Conservation (phyloP, 83 land plant species). For the Diphasiastrum complanatum region DNA sequence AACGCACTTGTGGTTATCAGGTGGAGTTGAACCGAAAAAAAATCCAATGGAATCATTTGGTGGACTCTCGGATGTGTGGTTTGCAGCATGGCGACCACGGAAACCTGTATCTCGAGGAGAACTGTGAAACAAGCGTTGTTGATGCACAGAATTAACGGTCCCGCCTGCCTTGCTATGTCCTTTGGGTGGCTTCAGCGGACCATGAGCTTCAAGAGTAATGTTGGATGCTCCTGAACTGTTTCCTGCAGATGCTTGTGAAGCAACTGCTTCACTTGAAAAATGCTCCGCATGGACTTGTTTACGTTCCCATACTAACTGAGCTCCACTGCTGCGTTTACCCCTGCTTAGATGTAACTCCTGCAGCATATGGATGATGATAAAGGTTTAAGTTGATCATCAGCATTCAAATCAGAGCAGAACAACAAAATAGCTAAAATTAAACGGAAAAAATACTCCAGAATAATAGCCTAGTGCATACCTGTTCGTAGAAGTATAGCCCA, state of each 20-base stretch:
- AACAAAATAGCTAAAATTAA: background rate
- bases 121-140: constrained; percentile 68
- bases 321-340: constrained; percentile 16
- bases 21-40: constrained; percentile 87
- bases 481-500: constrained; percentile 90
- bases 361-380: too few species aligned
- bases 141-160: constrained; percentile 35
- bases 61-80: constrained; percentile 68
- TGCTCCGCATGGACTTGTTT: constrained; percentile 22
- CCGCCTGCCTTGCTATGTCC: constrained; percentile 36
- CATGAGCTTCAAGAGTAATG: constrained; percentile 32
- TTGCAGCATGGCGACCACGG: constrained; percentile 36
- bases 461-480: constrained; percentile 47
- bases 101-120: constrained; percentile 41
- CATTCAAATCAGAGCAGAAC: constrained; percentile 1
- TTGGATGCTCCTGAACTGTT: constrained; percentile 6
- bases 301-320: constrained; percentile 10
- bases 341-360: constrained; percentile 27
- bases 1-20: constrained; percentile 74
- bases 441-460: background rate
- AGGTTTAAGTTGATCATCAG: background rate
- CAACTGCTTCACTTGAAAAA: constrained; percentile 21
- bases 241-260: constrained; percentile 27
- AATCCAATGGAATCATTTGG: constrained; percentile 86
- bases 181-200: constrained; percentile 35